Evolutionary conservation across 495 filamentous ascomycete species (phyloP), one percentile per base, ranked within the genome.

Genomic region (Aspergillus mulundensis): DNA sequence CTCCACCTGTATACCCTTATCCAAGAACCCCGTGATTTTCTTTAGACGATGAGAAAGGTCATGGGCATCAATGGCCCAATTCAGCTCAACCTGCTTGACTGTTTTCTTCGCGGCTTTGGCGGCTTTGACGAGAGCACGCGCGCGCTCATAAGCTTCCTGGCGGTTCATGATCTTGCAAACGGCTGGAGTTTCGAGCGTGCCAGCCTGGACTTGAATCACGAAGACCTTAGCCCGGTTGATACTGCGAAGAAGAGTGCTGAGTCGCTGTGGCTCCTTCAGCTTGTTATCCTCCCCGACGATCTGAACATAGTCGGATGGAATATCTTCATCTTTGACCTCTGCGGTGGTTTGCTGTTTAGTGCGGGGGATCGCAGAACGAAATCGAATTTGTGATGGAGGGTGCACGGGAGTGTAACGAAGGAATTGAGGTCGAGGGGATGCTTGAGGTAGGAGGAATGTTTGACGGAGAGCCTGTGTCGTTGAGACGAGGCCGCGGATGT

Each of bases 81-180:
- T 90, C 57, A 96, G 21, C 73, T 95, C 91, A 15, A 96, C 64
- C 64, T 87, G 83, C 75, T 96, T 95, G 6, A 66, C 58, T 12
- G 61, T 43, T 11, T 36, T 50, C 44, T 69, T 73, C 14, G 58
- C n/a, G 11, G 61, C 59, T 38, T 73, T 71, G 0, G 69, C 66
- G 6, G 67, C 64, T 44, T 78, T 78, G 16, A 66, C 69, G 53
- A 67, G 72, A n/a, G 66, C 71, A 23, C 70, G 65, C 56, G 79
- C 74, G 11, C 69, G 63, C 39, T 76, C 69, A 18, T 66, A 67
- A 23, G 73, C 46, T 1, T 71, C 70, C 30, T 72, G 63, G 49
- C 80, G 80, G 61, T 84, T 77, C 51, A 86, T 52, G 49, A 92
- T 73, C 58, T 83, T 86, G 78, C 88, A 92, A 38, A 91, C 77